These are phyloP conservation scores for Phytophthora sp. DNA, from an alignment of 352 stramenopile genomes.

Conservation along the genomic window DNA sequence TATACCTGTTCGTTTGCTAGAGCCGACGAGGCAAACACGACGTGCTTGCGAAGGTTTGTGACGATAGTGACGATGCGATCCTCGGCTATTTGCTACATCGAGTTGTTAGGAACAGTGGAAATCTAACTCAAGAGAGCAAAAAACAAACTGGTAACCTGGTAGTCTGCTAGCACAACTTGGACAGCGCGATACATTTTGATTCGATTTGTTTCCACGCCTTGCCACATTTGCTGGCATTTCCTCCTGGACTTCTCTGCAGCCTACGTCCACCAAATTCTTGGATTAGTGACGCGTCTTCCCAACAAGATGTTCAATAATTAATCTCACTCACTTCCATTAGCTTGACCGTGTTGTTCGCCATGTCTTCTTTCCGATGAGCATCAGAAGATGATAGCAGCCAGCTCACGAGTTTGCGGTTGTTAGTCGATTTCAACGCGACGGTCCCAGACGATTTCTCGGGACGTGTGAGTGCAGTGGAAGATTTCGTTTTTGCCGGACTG, in stretches of 20 bases:
- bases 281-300: neutral
- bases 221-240: conserved; percentile 72
- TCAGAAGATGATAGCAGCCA: conserved; percentile 77
- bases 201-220: conserved; percentile 62
- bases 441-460: conserved; percentile 17
- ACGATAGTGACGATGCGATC: conserved; percentile 71
- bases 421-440: conserved; percentile 42
- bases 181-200: conserved; percentile 72
- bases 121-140: neutral
- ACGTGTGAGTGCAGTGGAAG: conserved; percentile 4
- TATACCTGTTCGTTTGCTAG: conserved; percentile 85
- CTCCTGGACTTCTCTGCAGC: conserved; percentile 60
- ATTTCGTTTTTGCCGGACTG: conserved; percentile 17
- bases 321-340: conserved; percentile 54
- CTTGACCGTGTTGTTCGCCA: conserved; percentile 63
- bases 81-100: conserved; percentile 77
- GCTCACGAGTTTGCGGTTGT: conserved; percentile 82
- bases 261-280: conserved; percentile 28
- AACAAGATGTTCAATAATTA: neutral
- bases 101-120: neutral
- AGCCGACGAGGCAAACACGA: conserved; percentile 82
- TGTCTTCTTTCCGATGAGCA: conserved; percentile 71
- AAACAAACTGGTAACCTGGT: conserved; percentile 55
- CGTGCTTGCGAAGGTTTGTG: conserved; percentile 82
- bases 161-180: conserved; percentile 79